Evolutionary conservation across 2,329 filamentous ascomycete species (phyloP).

Genomic region (Dactylellina cionopaga): DNA sequence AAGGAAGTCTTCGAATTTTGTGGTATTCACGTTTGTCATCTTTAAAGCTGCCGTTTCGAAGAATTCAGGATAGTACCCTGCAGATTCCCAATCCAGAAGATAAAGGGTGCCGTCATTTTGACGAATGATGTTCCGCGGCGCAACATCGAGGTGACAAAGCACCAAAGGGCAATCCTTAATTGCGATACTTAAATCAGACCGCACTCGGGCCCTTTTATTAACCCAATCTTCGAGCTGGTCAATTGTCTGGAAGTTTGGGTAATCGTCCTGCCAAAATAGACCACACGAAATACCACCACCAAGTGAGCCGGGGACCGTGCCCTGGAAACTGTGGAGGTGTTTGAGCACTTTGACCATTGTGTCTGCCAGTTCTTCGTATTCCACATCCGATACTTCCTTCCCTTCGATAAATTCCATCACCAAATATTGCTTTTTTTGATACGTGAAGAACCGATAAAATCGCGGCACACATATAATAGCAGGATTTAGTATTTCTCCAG

Average conservation of each 20-base stretch:
- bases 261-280: not conserved
- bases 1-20: too few species aligned
- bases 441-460: constrained; percentile 3
- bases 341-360: constrained; percentile 1
- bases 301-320: not conserved
- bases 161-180: not conserved
- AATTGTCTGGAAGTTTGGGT: not conserved
- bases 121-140: not conserved
- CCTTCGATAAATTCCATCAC: constrained; percentile 9
- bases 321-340: not conserved
- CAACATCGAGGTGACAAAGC: constrained; percentile 1
- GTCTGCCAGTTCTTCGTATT: not conserved
- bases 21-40: too few species aligned
- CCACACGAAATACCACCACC: constrained; percentile 8
- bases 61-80: not conserved
- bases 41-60: too few species aligned
- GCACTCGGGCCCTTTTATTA: not conserved
- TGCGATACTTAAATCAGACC: not conserved
- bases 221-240: constrained; percentile 4
- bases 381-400: not conserved
- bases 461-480: not conserved
- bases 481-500: not conserved
- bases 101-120: not conserved
- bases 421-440: not conserved
- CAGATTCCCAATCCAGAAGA: constrained; percentile 12